Conservation (phyloP, 2,329 filamentous ascomycete species). For the Aspergillus amoenus region DNA sequence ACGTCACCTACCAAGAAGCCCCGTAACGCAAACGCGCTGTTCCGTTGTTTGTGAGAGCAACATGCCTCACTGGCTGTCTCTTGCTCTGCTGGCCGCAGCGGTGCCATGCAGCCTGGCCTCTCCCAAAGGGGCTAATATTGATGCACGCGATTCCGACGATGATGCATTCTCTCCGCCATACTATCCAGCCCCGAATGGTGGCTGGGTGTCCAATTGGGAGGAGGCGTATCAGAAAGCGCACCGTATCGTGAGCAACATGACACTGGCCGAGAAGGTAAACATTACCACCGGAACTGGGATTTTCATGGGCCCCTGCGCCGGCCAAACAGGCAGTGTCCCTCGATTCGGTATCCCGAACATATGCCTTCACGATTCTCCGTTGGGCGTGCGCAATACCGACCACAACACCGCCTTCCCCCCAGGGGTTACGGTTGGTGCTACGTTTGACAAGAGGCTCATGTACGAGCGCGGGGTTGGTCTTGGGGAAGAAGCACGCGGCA, state of each 20-base stretch:
- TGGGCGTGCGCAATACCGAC: slow-evolving; percentile 71
- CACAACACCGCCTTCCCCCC: slow-evolving; percentile 75
- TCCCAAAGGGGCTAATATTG: slow-evolving; percentile 9
- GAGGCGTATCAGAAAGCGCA: slow-evolving; percentile 70
- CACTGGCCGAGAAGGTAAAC: slow-evolving; percentile 77
- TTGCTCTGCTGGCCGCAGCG: slow-evolving; percentile 2
- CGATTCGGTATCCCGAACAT: slow-evolving; percentile 71
- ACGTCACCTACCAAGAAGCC: not conserved
- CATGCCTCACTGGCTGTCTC: slow-evolving; percentile 10
- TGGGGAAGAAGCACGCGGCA: slow-evolving; percentile 70
- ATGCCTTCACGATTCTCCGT: slow-evolving; percentile 69
- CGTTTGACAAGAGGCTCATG: slow-evolving; percentile 71
- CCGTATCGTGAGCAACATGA: slow-evolving; percentile 70
- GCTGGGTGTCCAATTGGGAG: slow-evolving; percentile 68
- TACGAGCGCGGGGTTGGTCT: slow-evolving; percentile 66
- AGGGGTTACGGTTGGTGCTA: slow-evolving; percentile 74
- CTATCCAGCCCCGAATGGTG: slow-evolving; percentile 71
- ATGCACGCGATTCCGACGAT: slow-evolving; percentile 18
- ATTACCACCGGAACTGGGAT: slow-evolving; percentile 70
- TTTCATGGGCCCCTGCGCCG: slow-evolving; percentile 72
- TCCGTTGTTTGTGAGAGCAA: not conserved
- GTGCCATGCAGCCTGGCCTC: slow-evolving; percentile 9
- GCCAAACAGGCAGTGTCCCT: slow-evolving; percentile 70
- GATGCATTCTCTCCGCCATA: slow-evolving; percentile 53
- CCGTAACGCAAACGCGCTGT: too few species aligned